These are phyloP conservation scores for Xylaria castorea DNA, from an alignment of 495 filamentous ascomycete species.

Conservation along the genomic window DNA sequence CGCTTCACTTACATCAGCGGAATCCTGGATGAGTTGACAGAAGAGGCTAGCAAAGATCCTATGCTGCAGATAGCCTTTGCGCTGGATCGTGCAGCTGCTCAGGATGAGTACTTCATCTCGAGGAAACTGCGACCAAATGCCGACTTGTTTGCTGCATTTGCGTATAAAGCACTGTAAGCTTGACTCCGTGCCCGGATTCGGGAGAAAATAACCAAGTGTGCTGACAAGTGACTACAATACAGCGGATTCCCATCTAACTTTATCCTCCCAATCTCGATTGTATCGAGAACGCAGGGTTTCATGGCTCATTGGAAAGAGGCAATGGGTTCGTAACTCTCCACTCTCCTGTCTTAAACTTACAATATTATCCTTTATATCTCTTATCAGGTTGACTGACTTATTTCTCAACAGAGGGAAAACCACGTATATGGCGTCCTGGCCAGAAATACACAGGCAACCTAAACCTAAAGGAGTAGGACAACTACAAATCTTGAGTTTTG, in stretches of 20 bases:
- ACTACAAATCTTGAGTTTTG: background rate
- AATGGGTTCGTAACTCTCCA: constrained; percentile 33
- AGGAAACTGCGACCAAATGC: constrained; percentile 61
- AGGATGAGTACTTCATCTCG: constrained; percentile 59
- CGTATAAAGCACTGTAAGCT: constrained; percentile 60
- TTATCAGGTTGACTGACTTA: background rate
- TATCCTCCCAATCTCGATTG: constrained; percentile 39
- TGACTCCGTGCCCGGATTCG: background rate
- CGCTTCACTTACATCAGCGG: constrained; percentile 55
- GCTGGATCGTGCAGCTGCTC: constrained; percentile 55
- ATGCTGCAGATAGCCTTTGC: constrained; percentile 57
- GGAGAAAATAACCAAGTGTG: background rate
- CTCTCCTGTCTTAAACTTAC: background rate
- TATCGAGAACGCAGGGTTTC: constrained; percentile 38
- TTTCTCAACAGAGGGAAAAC: constrained; percentile 11
- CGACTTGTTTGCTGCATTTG: constrained; percentile 63
- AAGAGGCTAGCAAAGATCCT: constrained; percentile 45
- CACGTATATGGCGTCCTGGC: constrained; percentile 23
- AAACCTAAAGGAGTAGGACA: constrained; percentile 9
- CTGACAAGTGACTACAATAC: constrained; percentile 27
- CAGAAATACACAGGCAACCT: constrained; percentile 25
- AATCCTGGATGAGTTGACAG: constrained; percentile 53
- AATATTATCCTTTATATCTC: background rate
- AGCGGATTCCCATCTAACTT: constrained; percentile 37
- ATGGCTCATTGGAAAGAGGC: constrained; percentile 45